Base-by-base conservation (phyloP, 1,139 yeast species). In the Zygoascus meyerae region DNA sequence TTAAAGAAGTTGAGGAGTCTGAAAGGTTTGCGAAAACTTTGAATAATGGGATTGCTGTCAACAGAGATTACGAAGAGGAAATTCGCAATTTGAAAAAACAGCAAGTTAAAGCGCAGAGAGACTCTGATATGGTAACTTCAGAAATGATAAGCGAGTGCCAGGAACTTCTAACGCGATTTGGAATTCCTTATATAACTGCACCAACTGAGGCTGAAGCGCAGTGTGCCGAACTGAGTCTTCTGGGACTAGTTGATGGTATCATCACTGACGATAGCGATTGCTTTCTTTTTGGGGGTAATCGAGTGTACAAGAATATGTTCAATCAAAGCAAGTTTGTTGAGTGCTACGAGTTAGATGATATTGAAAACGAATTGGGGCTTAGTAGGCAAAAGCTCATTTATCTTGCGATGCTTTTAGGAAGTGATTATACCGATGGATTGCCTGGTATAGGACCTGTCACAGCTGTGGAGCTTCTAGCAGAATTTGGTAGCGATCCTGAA, bases 171-270 rank as follows among this genome's bases (percentile, higher is more conserved):
- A 77, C 83, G 32, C 53, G 94, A 48, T 94, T 94, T 69, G 98
- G 98, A 1, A 84, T 92, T 9, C 98, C 98, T 0, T 92, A 79
- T 57, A 77, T 92, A 6, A 86, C 96, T 0, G 97, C 97, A 0
- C 97, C 97, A 0, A 87, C 86, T 87, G 98, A 92, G 66, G 98
- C 98, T 1, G 98, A 92, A 68, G 97, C 97, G 0, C 98, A 92
- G 60, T 92, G 98, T 66, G 97, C 96, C 0, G 86, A 82, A 55
- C 67, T 92, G 9, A 66, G 78, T 43, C 65, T 67, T 21, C 64
- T 87, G 14, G 78, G 77, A 0, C 71, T 92, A 18, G 97, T 92
- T 1, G 98, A 94, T 64, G 99, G 98, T 0, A 85, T 92, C 16
- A 83, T 94, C 15, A 94, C 98, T 0, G 99, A 94, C 64, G 99